Conservation (phyloP, 2,329 filamentous ascomycete genomes). For the Pyrenochaeta sp. region DNA sequence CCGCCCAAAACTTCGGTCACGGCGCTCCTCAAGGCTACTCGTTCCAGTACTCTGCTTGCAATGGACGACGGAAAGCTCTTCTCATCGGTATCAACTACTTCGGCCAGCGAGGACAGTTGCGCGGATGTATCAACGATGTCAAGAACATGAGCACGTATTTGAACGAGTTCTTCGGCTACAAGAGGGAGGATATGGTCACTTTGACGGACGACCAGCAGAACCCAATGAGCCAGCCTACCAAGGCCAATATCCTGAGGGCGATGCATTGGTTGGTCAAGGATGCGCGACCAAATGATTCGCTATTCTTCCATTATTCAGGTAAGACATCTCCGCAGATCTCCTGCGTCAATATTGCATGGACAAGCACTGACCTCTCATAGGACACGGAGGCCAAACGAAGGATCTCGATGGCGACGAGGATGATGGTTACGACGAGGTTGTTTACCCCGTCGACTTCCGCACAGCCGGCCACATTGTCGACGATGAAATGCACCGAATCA, state of each 20-base stretch:
- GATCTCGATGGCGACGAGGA: constrained; percentile 82
- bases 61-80: constrained; percentile 84
- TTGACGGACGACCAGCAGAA: constrained; percentile 97
- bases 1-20: constrained; percentile 62
- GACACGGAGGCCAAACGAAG: constrained; percentile 82
- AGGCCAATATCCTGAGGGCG: constrained; percentile 90
- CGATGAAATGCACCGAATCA: constrained; percentile 81
- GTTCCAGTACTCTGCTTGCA: constrained; percentile 93
- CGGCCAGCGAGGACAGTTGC: constrained; percentile 84
- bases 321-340: constrained; percentile 35
- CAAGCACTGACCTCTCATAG: constrained; percentile 48
- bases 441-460: constrained; percentile 83
- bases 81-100: constrained; percentile 98
- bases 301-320: constrained; percentile 98
- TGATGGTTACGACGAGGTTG: constrained; percentile 83
- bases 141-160: constrained; percentile 96
- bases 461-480: constrained; percentile 82
- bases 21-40: constrained; percentile 81
- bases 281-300: constrained; percentile 86
- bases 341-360: neutral
- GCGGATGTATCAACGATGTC: constrained; percentile 96
- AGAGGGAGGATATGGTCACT: constrained; percentile 95
- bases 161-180: constrained; percentile 88
- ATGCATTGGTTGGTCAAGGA: constrained; percentile 99
- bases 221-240: constrained; percentile 95